Base-by-base conservation (phyloP, 2,329 filamentous ascomycete species). In the Ascochyta lentis region DNA sequence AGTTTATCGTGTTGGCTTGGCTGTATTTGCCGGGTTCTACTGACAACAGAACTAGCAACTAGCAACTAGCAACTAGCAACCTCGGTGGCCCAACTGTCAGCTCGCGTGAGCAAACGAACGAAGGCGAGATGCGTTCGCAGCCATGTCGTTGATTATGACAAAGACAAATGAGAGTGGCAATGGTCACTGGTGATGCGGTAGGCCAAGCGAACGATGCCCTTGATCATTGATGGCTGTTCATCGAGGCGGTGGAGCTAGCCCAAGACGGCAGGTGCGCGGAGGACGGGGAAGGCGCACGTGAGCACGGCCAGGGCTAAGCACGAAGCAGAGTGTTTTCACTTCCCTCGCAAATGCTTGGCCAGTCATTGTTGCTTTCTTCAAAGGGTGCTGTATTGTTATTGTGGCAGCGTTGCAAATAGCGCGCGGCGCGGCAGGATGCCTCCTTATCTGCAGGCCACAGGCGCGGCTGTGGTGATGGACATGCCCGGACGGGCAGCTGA, bases 401-500 rank as follows among this genome's bases (percentile, higher is more conserved):
- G 2, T 19, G 19, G 19, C 19, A 19, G 31, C 10, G 12, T 6
- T 34, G 31, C 5, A 34, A 29, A 10, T 42, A 47, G 50, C 37
- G 39, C 48, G 40, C 44, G 58, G 31, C 37, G 39, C 49, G 35
- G 40, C 49, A 57, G 48, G 33, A 43, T 63, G 61, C 59, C 53
- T 47, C 34, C 42, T 47, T 51, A 50, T 56, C 47, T 50, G 53
- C 53, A 51, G 41, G 42, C 42, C 35, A 22, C 35, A 38, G n/a
- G 39, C 53, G 53, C 53, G 53, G 31, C 46, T 51, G 47, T 38
- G 23, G 7, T 50, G 53, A 29, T 51, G 19, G 37, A 48, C 31
- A 43, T 43, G 49, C 64, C 65, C 50, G 51, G 54, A 62, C 46
- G 63, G 65, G 65, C 65, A 68, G 60, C 54, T 66, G 61, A 52